phyloP scores from a whole-genome alignment of 192 early-diverging fungal genomes.

The Pilobolus umbonatus region DNA sequence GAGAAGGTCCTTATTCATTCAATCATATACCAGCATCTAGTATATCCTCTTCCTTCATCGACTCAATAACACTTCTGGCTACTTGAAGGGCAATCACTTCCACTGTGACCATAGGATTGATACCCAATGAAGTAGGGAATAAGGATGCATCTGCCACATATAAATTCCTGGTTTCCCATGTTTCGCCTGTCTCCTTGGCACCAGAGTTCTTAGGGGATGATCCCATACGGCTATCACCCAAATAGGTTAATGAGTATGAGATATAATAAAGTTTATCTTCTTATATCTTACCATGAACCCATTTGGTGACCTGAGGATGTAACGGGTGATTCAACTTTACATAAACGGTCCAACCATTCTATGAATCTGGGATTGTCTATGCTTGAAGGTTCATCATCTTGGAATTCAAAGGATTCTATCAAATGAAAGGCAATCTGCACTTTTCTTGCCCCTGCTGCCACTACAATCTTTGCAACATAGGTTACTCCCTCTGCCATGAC shows the following conservation, averaged over 20 bases:
- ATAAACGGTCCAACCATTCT: slow-evolving; percentile 26
- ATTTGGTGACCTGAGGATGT: slow-evolving; percentile 59
- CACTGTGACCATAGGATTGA: slow-evolving; percentile 56
- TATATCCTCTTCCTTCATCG: neutral
- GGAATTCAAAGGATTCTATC: slow-evolving; percentile 32
- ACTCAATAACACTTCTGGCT: slow-evolving; percentile 7
- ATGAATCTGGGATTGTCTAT: slow-evolving; percentile 26
- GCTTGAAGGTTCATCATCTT: slow-evolving; percentile 20
- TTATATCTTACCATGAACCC: slow-evolving; percentile 46
- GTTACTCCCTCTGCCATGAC: slow-evolving; percentile 42
- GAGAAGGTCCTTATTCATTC: neutral
- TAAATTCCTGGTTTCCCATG: slow-evolving; percentile 60
- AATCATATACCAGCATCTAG: neutral
- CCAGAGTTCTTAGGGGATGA: slow-evolving; percentile 39
- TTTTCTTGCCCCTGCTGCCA: slow-evolving; percentile 59
- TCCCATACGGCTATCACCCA: slow-evolving; percentile 52
- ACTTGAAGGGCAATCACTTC: slow-evolving; percentile 29
- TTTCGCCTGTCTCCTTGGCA: slow-evolving; percentile 58
- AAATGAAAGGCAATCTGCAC: slow-evolving; percentile 44
- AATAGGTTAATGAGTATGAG: neutral
- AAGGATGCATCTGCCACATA: slow-evolving; percentile 65
- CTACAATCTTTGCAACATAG: slow-evolving; percentile 41
- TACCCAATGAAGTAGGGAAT: slow-evolving; percentile 66
- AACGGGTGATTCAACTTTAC: slow-evolving; percentile 21
- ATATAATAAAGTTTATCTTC: neutral